phyloP scores from a whole-genome alignment of 78 protist species.

The Dictyostelium citrinum region DNA sequence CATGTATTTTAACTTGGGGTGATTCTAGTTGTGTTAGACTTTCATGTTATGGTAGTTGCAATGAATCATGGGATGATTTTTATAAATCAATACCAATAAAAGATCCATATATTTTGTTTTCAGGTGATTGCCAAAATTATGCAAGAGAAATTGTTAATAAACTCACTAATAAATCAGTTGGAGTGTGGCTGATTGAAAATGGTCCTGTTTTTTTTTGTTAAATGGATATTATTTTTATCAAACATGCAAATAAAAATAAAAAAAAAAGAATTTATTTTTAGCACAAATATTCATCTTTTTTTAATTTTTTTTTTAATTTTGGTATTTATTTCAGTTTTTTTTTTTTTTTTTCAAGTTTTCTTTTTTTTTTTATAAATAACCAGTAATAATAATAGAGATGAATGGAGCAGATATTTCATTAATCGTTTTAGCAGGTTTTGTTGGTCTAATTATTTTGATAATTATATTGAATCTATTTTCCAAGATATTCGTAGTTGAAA shows the following conservation, averaged over 20 bases:
- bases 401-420: neutral
- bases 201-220: no score
- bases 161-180: neutral
- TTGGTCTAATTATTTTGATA: neutral
- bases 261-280: no score
- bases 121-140: neutral
- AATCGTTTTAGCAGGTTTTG: constrained; percentile 3
- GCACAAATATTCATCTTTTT: neutral
- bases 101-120: no score
- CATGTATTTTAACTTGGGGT: no score
- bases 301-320: neutral
- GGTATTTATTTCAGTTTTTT: neutral
- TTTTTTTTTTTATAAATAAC: neutral
- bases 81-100: no score
- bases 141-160: neutral
- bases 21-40: no score
- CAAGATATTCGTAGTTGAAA: neutral
- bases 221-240: no score
- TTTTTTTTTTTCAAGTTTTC: neutral
- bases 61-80: no score
- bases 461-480: neutral
- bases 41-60: no score
- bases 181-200: neutral
- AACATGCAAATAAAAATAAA: no score
- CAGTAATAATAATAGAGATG: neutral